Base-by-base conservation (phyloP, 129 eudicot species). In the Tanacetum coccineum region DNA sequence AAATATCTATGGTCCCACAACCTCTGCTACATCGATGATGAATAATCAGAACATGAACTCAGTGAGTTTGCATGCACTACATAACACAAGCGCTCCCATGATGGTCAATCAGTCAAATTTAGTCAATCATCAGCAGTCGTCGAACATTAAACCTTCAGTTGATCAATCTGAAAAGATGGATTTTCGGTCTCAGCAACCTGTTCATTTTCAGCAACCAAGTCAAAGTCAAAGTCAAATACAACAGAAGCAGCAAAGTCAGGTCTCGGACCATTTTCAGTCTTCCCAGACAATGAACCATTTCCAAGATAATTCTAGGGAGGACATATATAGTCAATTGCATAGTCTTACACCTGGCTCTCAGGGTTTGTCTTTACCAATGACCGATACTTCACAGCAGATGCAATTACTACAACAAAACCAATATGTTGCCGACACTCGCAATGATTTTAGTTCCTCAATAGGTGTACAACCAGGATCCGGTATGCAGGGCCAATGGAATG, bases 221-320 rank as follows among this genome's bases (percentile, higher is more conserved):
- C 87, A 62, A 62, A 64, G 44, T 65, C 87, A 74, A 70, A 70
- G 68, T 62, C 90, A 76, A 81, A 67, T 76, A 63, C 91, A 75
- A 81, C 84, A 84, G 26, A 86, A 71, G 67, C 84, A 70, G 65
- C 88, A 82, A 72, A 71, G 9, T 77, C 92, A 74, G 74, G 81
- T 67, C 64, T 64, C 83, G 30, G 83, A 81, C 39, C 87, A 72
- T 57, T 83, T 83, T 63, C 87, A 81, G 52, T 68, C 84, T 55
- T 64, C 86, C 32, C 85, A 80, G 55, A 59, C 74, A 32, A 78
- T 70, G 67, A 67, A 66, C 59, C 87, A 83, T 58, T 82, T 79
- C 59, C 83, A 74, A 57, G 82, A 74, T 17, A 84, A 75, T 64
- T 53, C 84, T 12, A 18, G 58, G 52, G 96, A 81, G 13, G 86